phyloP scores from a whole-genome alignment of 2,329 filamentous ascomycete species.

The Nothophaeocryptopus gaeumannii region DNA sequence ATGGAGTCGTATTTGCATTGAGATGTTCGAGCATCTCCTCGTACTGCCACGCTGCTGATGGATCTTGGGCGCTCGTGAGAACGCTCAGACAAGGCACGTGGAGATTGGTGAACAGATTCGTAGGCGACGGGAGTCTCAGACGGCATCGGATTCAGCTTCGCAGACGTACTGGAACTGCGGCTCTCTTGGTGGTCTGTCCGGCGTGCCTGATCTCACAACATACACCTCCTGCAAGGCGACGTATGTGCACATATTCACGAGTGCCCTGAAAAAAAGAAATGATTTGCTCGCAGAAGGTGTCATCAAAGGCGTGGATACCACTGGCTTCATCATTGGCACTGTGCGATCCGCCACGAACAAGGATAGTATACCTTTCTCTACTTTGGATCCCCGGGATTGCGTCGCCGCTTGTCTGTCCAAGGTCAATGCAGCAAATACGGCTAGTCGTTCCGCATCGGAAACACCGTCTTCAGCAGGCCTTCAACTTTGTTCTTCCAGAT shows the following conservation, averaged over 20 bases:
- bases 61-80: no score
- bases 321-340: conserved; percentile 5
- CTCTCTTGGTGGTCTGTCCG: conserved; percentile 41
- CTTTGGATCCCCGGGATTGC: conserved; percentile 2
- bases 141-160: conserved; percentile 52
- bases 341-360: conserved; percentile 5
- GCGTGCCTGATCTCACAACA: conserved; percentile 44
- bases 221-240: conserved; percentile 48
- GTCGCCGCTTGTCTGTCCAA: conserved; percentile 2
- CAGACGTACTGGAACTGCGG: conserved; percentile 51
- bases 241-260: conserved; percentile 42
- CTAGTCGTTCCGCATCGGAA: conserved; percentile 3
- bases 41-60: no score
- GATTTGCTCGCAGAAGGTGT: conserved; percentile 3
- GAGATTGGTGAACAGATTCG: no score
- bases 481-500: not conserved
- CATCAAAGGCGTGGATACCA: not conserved
- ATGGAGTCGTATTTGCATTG: no score
- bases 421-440: not conserved
- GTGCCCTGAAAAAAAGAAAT: conserved; percentile 29
- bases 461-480: not conserved
- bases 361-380: conserved; percentile 3
- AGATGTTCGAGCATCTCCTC: no score
- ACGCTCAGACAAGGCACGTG: no score
- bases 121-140: conserved; percentile 51